Evolutionary conservation across 768 basidiomycete genomes (phyloP).

Genomic region (Termitomyces sp.): DNA sequence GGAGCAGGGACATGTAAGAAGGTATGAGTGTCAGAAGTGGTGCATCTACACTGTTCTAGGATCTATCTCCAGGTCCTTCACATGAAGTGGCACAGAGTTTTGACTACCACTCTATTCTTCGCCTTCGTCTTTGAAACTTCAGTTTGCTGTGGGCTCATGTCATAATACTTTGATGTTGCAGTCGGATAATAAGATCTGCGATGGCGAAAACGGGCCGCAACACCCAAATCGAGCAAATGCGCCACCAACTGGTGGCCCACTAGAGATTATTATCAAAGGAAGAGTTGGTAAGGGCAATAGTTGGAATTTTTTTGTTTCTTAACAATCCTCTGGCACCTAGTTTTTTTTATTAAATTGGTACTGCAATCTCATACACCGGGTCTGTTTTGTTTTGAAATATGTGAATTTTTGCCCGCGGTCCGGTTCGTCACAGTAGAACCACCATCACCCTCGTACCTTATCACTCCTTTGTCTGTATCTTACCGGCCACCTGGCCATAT

Average conservation of each 20-base stretch:
- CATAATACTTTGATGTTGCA: slow-evolving; percentile 23
- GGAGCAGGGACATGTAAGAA: slow-evolving; percentile 28
- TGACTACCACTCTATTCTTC: neutral
- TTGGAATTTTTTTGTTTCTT: too few species aligned
- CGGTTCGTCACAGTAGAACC: too few species aligned
- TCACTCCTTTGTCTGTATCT: too few species aligned
- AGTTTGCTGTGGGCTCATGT: slow-evolving; percentile 31
- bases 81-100: neutral
- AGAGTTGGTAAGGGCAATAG: too few species aligned
- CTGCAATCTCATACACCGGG: too few species aligned
- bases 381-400: too few species aligned
- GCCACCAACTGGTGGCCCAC: slow-evolving; percentile 57
- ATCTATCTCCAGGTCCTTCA: neutral
- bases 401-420: too few species aligned
- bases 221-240: slow-evolving; percentile 48
- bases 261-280: neutral
- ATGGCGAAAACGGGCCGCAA: slow-evolving; percentile 16
- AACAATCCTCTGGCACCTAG: too few species aligned
- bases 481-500: too few species aligned
- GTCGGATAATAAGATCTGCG: too few species aligned
- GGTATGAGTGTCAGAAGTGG: neutral
- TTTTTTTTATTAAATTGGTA: too few species aligned
- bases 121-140: neutral
- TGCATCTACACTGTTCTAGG: neutral
- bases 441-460: too few species aligned